Conservation (phyloP, 148 eudicot genomes). For the Drosera capensis region DNA sequence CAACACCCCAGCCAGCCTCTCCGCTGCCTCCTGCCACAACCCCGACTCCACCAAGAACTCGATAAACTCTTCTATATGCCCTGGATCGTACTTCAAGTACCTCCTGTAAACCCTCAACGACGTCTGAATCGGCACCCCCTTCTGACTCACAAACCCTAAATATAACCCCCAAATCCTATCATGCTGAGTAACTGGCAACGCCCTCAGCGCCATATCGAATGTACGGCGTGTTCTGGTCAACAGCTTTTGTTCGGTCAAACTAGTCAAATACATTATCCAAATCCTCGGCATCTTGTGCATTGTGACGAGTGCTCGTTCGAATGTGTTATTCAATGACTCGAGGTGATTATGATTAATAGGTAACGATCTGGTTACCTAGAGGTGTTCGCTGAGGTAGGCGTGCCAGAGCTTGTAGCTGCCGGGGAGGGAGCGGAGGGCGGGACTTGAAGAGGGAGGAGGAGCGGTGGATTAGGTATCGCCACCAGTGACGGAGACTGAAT, state of each 20-base stretch:
- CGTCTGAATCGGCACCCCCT: constrained; percentile 83
- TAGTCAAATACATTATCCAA: constrained; percentile 75
- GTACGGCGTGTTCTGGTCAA: constrained; percentile 45
- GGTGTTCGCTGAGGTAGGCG: constrained; percentile 81
- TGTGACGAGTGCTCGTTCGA: constrained; percentile 71
- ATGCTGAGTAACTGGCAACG: constrained; percentile 88
- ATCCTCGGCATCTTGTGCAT: constrained; percentile 97
- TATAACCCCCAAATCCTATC: constrained; percentile 76
- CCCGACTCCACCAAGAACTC: constrained; percentile 62
- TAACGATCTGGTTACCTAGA: constrained; percentile 47
- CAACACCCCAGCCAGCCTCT: constrained; percentile 82
- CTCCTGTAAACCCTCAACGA: constrained; percentile 85
- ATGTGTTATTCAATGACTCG: constrained; percentile 67
- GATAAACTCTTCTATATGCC: constrained; percentile 75
- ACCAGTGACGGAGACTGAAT: constrained; percentile 71
- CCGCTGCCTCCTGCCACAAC: constrained; percentile 87
- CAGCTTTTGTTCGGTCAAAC: constrained; percentile 45
- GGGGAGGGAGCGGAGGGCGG: constrained; percentile 70
- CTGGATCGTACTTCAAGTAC: constrained; percentile 83
- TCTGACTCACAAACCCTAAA: constrained; percentile 64
- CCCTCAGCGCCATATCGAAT: constrained; percentile 76
- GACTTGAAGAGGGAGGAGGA: constrained; percentile 41
- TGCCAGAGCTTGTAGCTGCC: constrained; percentile 93
- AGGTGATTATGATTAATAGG: constrained; percentile 47
- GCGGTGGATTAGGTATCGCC: constrained; percentile 71